A percentile compares a stretch with the other conserved stretches of the same genome.
Conservation (phyloP, 1,284 basidiomycete genomes). For the Rhodotorula sp. region DNA sequence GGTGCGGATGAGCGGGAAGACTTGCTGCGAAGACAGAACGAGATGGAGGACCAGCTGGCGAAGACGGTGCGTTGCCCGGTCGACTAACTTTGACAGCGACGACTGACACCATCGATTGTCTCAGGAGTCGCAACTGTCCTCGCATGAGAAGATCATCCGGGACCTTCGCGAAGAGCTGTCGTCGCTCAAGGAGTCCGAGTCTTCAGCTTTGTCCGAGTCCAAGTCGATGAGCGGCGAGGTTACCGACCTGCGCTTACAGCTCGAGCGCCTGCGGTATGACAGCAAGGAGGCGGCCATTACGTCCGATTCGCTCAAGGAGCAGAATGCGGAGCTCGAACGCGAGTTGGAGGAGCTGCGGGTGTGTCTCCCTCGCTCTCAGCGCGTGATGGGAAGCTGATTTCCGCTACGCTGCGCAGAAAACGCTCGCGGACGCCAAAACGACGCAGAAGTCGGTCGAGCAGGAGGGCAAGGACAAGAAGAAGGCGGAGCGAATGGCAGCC, state of each 20-base stretch:
- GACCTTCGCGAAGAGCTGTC: slow-evolving; percentile 68
- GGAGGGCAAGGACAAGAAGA: slow-evolving; percentile 97
- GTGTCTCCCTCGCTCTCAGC: neutral
- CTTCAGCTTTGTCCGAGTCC: slow-evolving; percentile 78
- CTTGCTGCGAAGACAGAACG: slow-evolving; percentile 94
- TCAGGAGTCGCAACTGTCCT: slow-evolving; percentile 69
- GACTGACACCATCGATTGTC: neutral
- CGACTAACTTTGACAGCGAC: neutral
- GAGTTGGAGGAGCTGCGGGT: slow-evolving; percentile 83
- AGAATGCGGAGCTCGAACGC: slow-evolving; percentile 79
- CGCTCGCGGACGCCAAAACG: slow-evolving; percentile 70
- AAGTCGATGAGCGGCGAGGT: slow-evolving; percentile 76
- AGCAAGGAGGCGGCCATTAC: slow-evolving; percentile 92
- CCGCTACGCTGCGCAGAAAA: no score
- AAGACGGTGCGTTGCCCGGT: slow-evolving; percentile 60
- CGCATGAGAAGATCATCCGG: slow-evolving; percentile 64
- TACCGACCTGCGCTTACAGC: slow-evolving; percentile 85
- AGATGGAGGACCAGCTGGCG: slow-evolving; percentile 86
- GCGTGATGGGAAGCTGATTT: no score
- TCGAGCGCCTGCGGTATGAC: slow-evolving; percentile 91
- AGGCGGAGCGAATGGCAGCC: slow-evolving; percentile 98
- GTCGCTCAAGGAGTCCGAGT: slow-evolving; percentile 86
- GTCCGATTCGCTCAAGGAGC: slow-evolving; percentile 94
- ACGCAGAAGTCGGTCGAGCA: slow-evolving; percentile 79
- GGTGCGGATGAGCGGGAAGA: slow-evolving; percentile 98